A percentile compares a stretch with the other conserved stretches of the same genome.
phyloP scores from a whole-genome alignment of 305 asterid genomes.

The Fraxinus dipetala region DNA sequence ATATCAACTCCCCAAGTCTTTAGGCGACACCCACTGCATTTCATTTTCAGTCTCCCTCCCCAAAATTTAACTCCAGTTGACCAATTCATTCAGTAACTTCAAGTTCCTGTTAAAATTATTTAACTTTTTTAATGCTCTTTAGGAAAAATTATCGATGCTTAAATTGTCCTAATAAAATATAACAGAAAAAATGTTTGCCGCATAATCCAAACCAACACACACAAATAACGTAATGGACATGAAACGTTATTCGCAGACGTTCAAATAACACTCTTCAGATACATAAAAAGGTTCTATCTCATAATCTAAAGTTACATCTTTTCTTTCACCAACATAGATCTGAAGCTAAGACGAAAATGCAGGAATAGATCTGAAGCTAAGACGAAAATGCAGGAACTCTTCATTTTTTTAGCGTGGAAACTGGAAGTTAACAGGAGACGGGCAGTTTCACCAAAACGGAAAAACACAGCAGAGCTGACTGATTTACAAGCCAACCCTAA shows the following conservation, averaged over 20 bases:
- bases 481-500: background rate
- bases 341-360: background rate
- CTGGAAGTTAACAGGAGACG: background rate
- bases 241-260: background rate
- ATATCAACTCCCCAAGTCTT: background rate
- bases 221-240: background rate
- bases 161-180: background rate
- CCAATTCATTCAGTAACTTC: background rate
- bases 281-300: background rate
- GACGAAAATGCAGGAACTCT: background rate
- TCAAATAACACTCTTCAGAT: background rate
- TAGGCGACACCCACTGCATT: background rate
- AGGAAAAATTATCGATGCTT: background rate
- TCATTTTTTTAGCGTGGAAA: background rate
- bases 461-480: background rate
- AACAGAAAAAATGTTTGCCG: background rate
- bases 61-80: background rate
- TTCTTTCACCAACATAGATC: background rate
- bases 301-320: background rate
- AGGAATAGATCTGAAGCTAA: background rate
- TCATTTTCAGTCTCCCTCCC: background rate
- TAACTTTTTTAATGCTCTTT: background rate
- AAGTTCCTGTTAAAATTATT: background rate
- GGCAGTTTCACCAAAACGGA: background rate
- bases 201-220: background rate